Evolutionary conservation across 106 monocot genomes (phyloP).

Genomic region (Dioscorea dumetorum): DNA sequence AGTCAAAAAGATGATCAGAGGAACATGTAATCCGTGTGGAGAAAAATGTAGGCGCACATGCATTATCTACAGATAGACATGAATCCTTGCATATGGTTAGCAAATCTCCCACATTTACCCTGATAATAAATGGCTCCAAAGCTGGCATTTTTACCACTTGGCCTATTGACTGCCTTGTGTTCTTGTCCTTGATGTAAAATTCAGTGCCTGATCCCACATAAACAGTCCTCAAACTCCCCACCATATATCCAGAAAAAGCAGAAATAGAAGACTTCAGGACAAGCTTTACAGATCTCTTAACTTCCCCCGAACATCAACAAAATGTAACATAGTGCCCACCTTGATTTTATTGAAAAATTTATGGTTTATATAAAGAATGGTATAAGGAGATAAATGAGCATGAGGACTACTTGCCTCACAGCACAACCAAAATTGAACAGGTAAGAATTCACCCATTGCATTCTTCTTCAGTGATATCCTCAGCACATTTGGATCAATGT

Average conservation of each 20-base stretch:
- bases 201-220: conserved; percentile 27
- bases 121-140: conserved; percentile 25
- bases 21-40: conserved; percentile 23
- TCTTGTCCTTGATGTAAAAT: conserved; percentile 23
- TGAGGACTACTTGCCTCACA: conserved; percentile 19
- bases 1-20: conserved; percentile 30
- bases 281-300: conserved; percentile 23
- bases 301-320: conserved; percentile 34
- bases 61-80: neutral
- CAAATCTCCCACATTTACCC: conserved; percentile 29
- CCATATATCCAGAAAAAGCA: conserved; percentile 24
- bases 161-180: conserved; percentile 8
- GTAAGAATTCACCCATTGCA: conserved; percentile 21
- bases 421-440: conserved; percentile 35
- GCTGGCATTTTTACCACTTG: conserved; percentile 22
- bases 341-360: conserved; percentile 25
- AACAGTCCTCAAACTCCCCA: conserved; percentile 25
- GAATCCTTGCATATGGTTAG: conserved; percentile 23
- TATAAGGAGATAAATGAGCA: conserved; percentile 15
- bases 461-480: conserved; percentile 30
- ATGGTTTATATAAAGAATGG: conserved; percentile 24
- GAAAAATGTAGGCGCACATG: neutral
- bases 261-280: conserved; percentile 7
- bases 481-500: conserved; percentile 9
- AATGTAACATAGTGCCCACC: conserved; percentile 14